Evolutionary conservation across 352 stramenopile genomes (phyloP), one percentile per base, ranked within the genome.

Genomic region (Pythium brachiatum): DNA sequence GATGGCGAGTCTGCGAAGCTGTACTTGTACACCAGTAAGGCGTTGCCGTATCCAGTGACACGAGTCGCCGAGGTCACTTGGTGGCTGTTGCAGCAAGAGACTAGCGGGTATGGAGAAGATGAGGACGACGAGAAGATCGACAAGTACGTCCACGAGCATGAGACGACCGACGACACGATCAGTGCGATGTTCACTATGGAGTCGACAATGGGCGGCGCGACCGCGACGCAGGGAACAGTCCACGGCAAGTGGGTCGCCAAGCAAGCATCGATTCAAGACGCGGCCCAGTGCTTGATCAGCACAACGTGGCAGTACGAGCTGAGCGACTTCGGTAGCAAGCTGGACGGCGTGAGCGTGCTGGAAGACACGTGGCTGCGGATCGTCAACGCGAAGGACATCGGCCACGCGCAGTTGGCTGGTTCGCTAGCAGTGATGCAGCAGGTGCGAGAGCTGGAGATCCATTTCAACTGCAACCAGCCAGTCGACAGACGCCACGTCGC

Each of bases 401-500:
- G 61, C 25, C 61, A 68, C 31, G 41, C 53, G 36, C 61, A 62
- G 7, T 8, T 68, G 25, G 23, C 34, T 5, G 25, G 38, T 32
- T 26, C 61, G 31, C 54, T 68, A 2, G 57, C 53, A 7, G 53
- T 58, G 7, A 31, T 68, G 12, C 61, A 68, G 46, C 61, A 68
- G 44, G 36, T 68, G 1, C 61, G 47, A 2, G 23, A 53, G 4
- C 25, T 25, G 7, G 26, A 25, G 2, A 56, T 68, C 29, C 2
- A 15, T 1, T 26, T 47, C n/a, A 47, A 26, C 8, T 2, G 20
- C 2, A 25, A 20, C 27, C 5, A 31, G 29, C 31, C 12, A 29
- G 57, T 11, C 21, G 18, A 20, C 43, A 53, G 13, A 29, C 1
- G 20, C 4, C 39, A n/a, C n/a, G n/a, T n/a, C n/a, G n/a, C 9